These are phyloP conservation scores for Plasmodium yoelii DNA, from an alignment of 169 alveolate species.

Conservation along the genomic window DNA sequence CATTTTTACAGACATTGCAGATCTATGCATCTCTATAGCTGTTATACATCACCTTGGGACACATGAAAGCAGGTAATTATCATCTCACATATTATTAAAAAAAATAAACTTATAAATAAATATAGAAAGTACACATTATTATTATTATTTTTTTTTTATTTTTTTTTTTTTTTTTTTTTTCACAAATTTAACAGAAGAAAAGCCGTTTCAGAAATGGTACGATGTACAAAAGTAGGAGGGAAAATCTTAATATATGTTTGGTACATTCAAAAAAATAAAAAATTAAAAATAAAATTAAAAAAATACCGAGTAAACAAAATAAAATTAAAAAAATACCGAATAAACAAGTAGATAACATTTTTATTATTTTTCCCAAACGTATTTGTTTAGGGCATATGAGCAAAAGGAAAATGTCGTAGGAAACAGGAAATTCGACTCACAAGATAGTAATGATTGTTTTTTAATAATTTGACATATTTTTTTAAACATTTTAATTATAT, in stretches of 20 bases:
- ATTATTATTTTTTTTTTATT: too few species aligned
- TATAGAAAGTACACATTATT: too few species aligned
- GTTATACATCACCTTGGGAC: constrained; percentile 95
- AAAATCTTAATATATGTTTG: constrained; percentile 91
- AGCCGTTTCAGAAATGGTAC: constrained; percentile 85
- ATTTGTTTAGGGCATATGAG: constrained; percentile 88
- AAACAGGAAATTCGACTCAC: constrained; percentile 90
- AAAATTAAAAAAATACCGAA: too few species aligned
- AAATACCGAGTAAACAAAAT: too few species aligned
- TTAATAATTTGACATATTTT: background rate
- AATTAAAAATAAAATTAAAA: too few species aligned
- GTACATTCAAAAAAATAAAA: constrained; percentile 69
- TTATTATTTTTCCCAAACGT: background rate
- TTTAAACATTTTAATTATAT: background rate
- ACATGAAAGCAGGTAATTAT: constrained; percentile 87
- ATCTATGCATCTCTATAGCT: constrained; percentile 94
- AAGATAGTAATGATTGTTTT: constrained; percentile 84
- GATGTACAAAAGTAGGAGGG: constrained; percentile 91
- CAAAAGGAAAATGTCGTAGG: constrained; percentile 80
- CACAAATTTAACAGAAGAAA: background rate
- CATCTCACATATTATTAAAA: constrained; percentile 50
- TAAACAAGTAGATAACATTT: too few species aligned
- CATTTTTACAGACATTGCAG: constrained; percentile 84
- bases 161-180: constrained; percentile 10
- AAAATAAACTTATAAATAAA: background rate